These are phyloP conservation scores for Cutaneotrichosporon sp. DNA, from an alignment of 1,284 basidiomycete genomes.

Conservation along the genomic window DNA sequence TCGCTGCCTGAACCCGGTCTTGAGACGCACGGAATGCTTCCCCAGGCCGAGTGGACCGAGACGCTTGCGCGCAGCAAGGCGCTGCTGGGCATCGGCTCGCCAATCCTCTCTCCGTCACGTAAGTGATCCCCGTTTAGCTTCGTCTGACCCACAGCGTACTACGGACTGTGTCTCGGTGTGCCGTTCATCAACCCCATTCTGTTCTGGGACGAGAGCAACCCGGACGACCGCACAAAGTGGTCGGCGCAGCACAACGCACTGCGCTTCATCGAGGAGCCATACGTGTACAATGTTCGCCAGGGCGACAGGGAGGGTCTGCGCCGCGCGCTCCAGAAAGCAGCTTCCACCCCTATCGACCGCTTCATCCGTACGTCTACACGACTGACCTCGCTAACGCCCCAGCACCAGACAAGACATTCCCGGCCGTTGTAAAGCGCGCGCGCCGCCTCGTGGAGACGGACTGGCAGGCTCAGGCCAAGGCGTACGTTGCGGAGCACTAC, in stretches of 20 bases:
- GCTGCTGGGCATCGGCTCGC: conserved; percentile 13
- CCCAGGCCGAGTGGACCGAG: conserved; percentile 7
- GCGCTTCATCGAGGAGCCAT: conserved; percentile 38
- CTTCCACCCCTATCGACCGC: conserved; percentile 28
- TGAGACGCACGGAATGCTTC: conserved; percentile 7
- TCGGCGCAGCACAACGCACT: conserved; percentile 43
- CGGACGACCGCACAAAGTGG: conserved; percentile 41
- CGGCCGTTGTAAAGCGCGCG: conserved; percentile 14
- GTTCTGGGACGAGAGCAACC: conserved; percentile 37
- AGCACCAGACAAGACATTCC: conserved; percentile 19
- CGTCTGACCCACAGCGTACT: conserved; percentile 36
- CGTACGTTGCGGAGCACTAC: conserved; percentile 1
- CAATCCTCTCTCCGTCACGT: conserved; percentile 14
- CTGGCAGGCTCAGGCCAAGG: conserved; percentile 17
- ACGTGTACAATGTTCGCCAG: conserved; percentile 47
- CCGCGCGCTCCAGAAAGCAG: conserved; percentile 23
- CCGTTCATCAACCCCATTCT: conserved; percentile 49
- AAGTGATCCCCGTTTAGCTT: not conserved
- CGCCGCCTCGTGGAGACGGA: conserved; percentile 19
- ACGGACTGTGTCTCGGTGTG: conserved; percentile 49
- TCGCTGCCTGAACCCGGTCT: conserved; percentile 4
- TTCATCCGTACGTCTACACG: conserved; percentile 29
- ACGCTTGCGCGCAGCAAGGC: conserved; percentile 13
- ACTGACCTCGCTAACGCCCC: no score
- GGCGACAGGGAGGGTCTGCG: conserved; percentile 24